phyloP scores from a whole-genome alignment of 2,329 filamentous ascomycete species.

The Gaeumannomyces tritici region DNA sequence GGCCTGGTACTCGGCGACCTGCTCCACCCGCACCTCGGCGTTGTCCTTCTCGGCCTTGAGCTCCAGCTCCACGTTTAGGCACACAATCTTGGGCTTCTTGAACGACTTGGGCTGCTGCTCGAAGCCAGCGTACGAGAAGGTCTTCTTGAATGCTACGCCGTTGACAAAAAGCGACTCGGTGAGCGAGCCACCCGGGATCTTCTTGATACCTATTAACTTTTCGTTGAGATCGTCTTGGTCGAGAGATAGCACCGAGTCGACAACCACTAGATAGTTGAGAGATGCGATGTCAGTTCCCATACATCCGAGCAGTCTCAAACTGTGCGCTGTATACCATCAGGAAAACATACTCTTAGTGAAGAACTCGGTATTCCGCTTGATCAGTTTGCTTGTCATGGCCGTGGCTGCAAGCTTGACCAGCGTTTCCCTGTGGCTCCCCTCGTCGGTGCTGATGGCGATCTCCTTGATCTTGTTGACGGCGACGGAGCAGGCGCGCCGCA shows the following conservation, averaged over 20 bases:
- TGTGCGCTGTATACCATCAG: slow-evolving; percentile 1
- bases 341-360: slow-evolving; percentile 80
- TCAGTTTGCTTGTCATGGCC: slow-evolving; percentile 98
- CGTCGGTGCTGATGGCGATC: slow-evolving; percentile 78
- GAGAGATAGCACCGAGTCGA: slow-evolving; percentile 88
- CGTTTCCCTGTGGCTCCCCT: slow-evolving; percentile 78
- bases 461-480: slow-evolving; percentile 99
- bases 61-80: slow-evolving; percentile 94
- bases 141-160: slow-evolving; percentile 99
- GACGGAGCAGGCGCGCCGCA: slow-evolving; percentile 79
- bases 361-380: slow-evolving; percentile 92
- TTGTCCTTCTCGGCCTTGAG: slow-evolving; percentile 99
- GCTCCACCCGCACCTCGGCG: slow-evolving; percentile 93
- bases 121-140: slow-evolving; percentile 97
- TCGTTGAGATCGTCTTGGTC: slow-evolving; percentile 97
- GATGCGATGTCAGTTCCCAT: no score
- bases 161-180: slow-evolving; percentile 96
- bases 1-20: slow-evolving; percentile 97
- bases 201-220: slow-evolving; percentile 96
- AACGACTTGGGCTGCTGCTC: slow-evolving; percentile 98
- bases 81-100: slow-evolving; percentile 89
- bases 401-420: slow-evolving; percentile 83
- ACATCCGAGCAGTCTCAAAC: not conserved
- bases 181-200: slow-evolving; percentile 90
- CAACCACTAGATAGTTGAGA: slow-evolving; percentile 61